Percentiles rank a stretch among this genome's conserved stretches.
These are phyloP conservation scores for Rubus parviflorus DNA, from an alignment of 306 rosid species.

Conservation along the genomic window DNA sequence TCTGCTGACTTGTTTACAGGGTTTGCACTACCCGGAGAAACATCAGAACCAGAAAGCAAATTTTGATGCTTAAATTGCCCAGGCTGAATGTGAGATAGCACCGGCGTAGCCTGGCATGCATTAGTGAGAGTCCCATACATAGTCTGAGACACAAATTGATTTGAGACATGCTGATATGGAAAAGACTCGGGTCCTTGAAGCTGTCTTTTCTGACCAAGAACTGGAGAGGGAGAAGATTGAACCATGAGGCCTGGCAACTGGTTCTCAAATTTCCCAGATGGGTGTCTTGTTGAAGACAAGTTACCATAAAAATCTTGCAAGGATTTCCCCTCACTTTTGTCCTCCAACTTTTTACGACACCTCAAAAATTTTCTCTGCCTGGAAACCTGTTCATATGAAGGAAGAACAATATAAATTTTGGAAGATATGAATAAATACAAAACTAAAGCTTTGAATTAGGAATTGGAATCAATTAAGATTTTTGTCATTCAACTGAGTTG, in stretches of 20 bases:
- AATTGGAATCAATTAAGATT: background rate
- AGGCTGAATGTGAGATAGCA: slow-evolving; percentile 54
- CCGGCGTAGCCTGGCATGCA: slow-evolving; percentile 59
- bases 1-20: slow-evolving; percentile 43
- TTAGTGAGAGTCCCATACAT: slow-evolving; percentile 46
- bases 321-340: slow-evolving; percentile 42
- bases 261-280: slow-evolving; percentile 53
- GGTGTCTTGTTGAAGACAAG: slow-evolving; percentile 56
- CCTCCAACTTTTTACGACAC: slow-evolving; percentile 44
- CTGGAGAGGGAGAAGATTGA: slow-evolving; percentile 56
- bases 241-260: slow-evolving; percentile 41
- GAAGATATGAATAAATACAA: slow-evolving; percentile 13
- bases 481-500: background rate
- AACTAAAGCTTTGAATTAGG: background rate
- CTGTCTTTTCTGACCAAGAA: slow-evolving; percentile 46
- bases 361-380: slow-evolving; percentile 46
- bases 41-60: slow-evolving; percentile 42
- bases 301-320: slow-evolving; percentile 49
- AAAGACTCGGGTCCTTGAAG: slow-evolving; percentile 52
- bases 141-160: slow-evolving; percentile 49
- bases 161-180: slow-evolving; percentile 49
- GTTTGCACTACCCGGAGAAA: slow-evolving; percentile 39
- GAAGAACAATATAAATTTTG: slow-evolving; percentile 1
- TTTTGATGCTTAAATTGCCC: slow-evolving; percentile 50
- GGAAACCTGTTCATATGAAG: slow-evolving; percentile 45